These are phyloP conservation scores for Dalbergia oliveri DNA, from an alignment of 306 rosid species.

Conservation along the genomic window DNA sequence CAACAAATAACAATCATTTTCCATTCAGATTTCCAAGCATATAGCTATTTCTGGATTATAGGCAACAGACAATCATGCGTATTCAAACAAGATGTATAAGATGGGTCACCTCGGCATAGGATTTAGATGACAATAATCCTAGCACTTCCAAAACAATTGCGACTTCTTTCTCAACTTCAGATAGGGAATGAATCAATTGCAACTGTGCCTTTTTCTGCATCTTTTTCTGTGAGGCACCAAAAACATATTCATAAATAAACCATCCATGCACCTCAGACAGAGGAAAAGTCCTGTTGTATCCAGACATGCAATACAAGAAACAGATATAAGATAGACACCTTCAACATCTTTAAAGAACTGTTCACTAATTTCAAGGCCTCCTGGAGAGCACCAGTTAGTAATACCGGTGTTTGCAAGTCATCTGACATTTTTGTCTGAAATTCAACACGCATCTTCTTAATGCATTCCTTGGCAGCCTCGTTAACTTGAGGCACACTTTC, in stretches of 20 bases:
- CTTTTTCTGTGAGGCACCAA: conserved; percentile 68
- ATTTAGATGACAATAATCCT: conserved; percentile 66
- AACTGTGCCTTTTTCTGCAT: conserved; percentile 64
- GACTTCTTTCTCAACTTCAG: conserved; percentile 70
- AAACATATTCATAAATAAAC: conserved; percentile 44
- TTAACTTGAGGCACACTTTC: conserved; percentile 55
- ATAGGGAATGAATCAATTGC: conserved; percentile 67
- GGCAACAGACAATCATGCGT: not conserved
- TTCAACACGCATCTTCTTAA: conserved; percentile 66
- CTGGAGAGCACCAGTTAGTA: conserved; percentile 85
- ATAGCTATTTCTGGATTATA: conserved; percentile 3
- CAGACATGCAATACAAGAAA: conserved; percentile 3
- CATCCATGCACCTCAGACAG: not conserved
- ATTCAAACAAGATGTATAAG: not conserved
- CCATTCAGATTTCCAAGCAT: not conserved
- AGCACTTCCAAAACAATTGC: conserved; percentile 59
- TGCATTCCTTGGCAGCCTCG: conserved; percentile 72
- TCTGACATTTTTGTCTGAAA: conserved; percentile 90
- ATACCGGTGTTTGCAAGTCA: conserved; percentile 88
- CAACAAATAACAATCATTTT: conserved; percentile 32
- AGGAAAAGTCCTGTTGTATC: not conserved
- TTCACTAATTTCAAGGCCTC: conserved; percentile 84
- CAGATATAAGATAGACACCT: conserved; percentile 57
- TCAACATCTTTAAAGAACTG: conserved; percentile 68
- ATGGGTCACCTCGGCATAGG: conserved; percentile 72